Percentiles rank a stretch among this genome's conserved stretches.
Conservation (phyloP, 2,329 filamentous ascomycete genomes). For the Aspergillus sp. region DNA sequence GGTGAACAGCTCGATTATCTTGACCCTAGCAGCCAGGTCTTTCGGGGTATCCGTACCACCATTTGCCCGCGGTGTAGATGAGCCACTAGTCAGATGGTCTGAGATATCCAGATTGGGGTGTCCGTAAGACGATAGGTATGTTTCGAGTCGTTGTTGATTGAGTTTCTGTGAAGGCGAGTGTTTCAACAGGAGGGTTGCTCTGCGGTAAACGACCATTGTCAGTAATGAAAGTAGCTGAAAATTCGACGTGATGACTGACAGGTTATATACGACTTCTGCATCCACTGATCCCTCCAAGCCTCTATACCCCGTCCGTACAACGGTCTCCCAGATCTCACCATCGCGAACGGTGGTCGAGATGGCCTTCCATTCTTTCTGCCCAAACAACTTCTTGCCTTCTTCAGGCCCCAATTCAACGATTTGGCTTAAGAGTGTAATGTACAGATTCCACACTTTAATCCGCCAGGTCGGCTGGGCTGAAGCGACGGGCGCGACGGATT, state of each 20-base stretch:
- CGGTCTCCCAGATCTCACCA: constrained; percentile 91
- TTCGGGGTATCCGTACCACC: constrained; percentile 78
- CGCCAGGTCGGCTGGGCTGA: constrained; percentile 77
- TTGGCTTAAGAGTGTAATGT: constrained; percentile 88
- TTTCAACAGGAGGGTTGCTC: constrained; percentile 85
- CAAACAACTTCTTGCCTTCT: constrained; percentile 87
- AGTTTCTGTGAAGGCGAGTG: constrained; percentile 80
- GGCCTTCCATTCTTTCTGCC: constrained; percentile 78
- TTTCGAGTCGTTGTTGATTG: constrained; percentile 86
- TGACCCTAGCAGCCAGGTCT: constrained; percentile 80
- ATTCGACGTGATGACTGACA: constrained; percentile 41
- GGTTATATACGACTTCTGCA: constrained; percentile 75
- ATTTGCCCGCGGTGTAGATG: constrained; percentile 38
- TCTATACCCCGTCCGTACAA: constrained; percentile 82
- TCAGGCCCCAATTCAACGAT: constrained; percentile 85
- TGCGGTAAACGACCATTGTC: constrained; percentile 40
- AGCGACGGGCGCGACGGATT: constrained; percentile 67
- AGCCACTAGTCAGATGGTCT: constrained; percentile 56
- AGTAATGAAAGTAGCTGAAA: background rate
- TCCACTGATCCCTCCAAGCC: constrained; percentile 89
- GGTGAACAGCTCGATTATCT: constrained; percentile 92
- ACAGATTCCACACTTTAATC: constrained; percentile 97
- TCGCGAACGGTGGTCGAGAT: constrained; percentile 83
- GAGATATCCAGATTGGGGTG: constrained; percentile 72
- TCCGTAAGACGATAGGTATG: constrained; percentile 77